phyloP scores from a whole-genome alignment of 768 basidiomycete genomes.

The Podaxis rugospora region DNA sequence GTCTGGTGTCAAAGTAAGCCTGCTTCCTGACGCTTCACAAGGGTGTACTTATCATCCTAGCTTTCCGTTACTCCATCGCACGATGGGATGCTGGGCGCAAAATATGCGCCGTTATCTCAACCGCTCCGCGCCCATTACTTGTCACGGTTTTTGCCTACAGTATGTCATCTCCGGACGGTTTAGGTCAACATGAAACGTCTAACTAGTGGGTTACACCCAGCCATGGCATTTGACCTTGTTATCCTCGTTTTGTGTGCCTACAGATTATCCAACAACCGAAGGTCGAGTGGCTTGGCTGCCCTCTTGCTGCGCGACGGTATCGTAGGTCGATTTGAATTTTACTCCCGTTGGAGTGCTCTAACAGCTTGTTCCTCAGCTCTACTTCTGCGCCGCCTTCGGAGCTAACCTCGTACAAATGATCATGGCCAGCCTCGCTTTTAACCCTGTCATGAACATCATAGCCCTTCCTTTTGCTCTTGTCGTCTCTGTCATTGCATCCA shows the following conservation, averaged over 20 bases:
- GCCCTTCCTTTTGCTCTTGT: slow-evolving; percentile 29
- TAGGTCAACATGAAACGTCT: background rate
- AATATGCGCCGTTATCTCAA: slow-evolving; percentile 28
- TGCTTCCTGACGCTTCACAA: background rate
- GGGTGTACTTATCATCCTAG: slow-evolving; percentile 11
- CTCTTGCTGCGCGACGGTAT: slow-evolving; percentile 29
- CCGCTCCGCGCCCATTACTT: slow-evolving; percentile 25
- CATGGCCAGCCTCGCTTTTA: slow-evolving; percentile 25
- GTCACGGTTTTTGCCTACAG: slow-evolving; percentile 29
- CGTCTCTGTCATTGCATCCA: slow-evolving; percentile 31
- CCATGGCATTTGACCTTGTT: slow-evolving; percentile 29
- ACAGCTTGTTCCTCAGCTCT: slow-evolving; percentile 4
- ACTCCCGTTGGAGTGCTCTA: background rate
- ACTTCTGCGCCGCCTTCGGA: slow-evolving; percentile 28
- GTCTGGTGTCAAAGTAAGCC: slow-evolving; percentile 28
- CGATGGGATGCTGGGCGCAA: slow-evolving; percentile 23
- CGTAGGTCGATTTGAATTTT: slow-evolving; percentile 13
- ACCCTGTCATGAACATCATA: slow-evolving; percentile 32
- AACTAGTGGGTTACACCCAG: slow-evolving; percentile 12
- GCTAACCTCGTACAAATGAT: slow-evolving; percentile 30
- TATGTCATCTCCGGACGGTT: slow-evolving; percentile 12
- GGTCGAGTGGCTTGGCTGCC: slow-evolving; percentile 23
- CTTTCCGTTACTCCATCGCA: slow-evolving; percentile 27
- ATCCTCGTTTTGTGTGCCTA: slow-evolving; percentile 26
- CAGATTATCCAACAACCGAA: slow-evolving; percentile 18